phyloP scores from a whole-genome alignment of 73 alveolate species.

The Tetrahymena borealis region DNA sequence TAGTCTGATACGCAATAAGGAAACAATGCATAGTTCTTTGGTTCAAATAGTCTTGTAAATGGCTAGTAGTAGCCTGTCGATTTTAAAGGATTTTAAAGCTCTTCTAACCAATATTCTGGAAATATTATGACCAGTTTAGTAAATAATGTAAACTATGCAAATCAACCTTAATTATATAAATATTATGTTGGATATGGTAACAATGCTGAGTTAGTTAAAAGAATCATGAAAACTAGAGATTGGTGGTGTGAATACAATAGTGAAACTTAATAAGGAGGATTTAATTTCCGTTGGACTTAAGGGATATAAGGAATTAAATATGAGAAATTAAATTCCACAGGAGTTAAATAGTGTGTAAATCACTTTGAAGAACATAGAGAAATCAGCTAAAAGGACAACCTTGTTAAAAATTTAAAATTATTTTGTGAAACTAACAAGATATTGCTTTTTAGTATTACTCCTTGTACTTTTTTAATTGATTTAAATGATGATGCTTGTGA shows the following conservation, averaged over 20 bases:
- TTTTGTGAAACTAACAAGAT: constrained; percentile 27
- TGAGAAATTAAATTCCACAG: constrained; percentile 13
- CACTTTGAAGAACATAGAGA: constrained; percentile 40
- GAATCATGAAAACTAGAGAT: constrained; percentile 10
- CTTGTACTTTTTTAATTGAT: constrained; percentile 28
- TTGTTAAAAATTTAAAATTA: constrained; percentile 1
- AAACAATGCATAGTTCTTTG: neutral
- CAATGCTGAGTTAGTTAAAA: constrained; percentile 20
- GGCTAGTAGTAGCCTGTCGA: neutral
- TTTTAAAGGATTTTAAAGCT: neutral
- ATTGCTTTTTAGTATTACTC: neutral
- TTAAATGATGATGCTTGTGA: constrained; percentile 16
- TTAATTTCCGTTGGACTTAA: constrained; percentile 17
- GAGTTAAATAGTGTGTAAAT: constrained; percentile 1
- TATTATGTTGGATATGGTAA: constrained; percentile 37
- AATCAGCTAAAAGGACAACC: constrained; percentile 13
- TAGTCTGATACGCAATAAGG: neutral
- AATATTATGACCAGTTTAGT: neutral
- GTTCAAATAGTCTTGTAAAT: neutral
- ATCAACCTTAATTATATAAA: neutral
- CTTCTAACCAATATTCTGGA: neutral
- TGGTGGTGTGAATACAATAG: constrained; percentile 27
- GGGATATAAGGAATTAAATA: constrained; percentile 11
- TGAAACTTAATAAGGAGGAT: neutral
- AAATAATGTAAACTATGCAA: neutral